Evolutionary conservation across 2,329 filamentous ascomycete species (phyloP), one percentile per base, ranked within the genome.

Genomic region (Nemania diffusa): DNA sequence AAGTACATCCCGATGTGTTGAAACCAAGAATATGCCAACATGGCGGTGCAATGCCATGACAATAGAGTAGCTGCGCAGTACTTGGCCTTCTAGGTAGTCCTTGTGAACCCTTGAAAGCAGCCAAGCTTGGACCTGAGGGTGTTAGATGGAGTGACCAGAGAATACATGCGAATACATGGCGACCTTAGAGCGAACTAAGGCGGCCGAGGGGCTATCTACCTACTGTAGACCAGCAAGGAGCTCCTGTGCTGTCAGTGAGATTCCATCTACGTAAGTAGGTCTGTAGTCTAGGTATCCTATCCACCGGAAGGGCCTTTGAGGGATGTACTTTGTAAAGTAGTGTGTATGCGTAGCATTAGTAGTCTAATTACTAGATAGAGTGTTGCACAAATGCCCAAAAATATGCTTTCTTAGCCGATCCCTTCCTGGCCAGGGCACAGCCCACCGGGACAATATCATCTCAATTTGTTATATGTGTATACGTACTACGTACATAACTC

Each of bases 161-260:
- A 58, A 65, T 69, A 69, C 68, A 59, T 69, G 48, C 57, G 20
- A 59, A 57, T 68, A 69, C 64, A 34, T 62, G 27, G 53, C 37
- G 53, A 62, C 46, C 57, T 51, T 32, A 65, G 52, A 52, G 57
- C 52, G 24, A 56, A 44, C 24, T 52, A 56, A 67, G 56, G 61
- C 62, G 53, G 29, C 57, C 57, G 57, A 55, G 24, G 37, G 59
- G 50, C 51, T 64, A 50, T 11, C 40, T 15, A 20, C 15, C 11
- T 44, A n/a, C 11, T 44, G 40, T 44, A 17, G 60, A 50, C 58
- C 52, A 60, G 59, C 59, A 29, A 53, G 65, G 53, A 57, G 50
- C 50, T 52, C 27, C 60, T 32, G 5, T 32, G 5, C 29, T 53
- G 46, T 61, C 60, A 60, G 60, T 64, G 53, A 67, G 64, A 64